These are phyloP conservation scores for Moniliella sp. DNA, from an alignment of 1,284 basidiomycete species.

Conservation along the genomic window DNA sequence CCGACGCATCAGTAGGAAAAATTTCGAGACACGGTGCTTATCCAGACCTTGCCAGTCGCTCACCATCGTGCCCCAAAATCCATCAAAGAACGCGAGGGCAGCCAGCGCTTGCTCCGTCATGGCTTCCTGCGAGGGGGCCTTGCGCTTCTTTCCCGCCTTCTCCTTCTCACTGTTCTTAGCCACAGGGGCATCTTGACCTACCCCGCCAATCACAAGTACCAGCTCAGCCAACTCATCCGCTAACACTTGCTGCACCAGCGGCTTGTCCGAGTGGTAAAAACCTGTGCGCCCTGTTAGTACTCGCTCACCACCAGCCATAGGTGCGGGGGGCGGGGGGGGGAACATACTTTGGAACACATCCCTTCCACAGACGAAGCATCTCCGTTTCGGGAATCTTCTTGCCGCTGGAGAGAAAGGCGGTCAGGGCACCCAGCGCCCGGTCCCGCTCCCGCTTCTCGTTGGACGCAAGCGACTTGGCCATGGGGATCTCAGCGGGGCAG, in stretches of 20 bases:
- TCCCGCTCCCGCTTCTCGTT: too few species aligned
- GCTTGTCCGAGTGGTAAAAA: slow-evolving; percentile 99
- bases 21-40: slow-evolving; percentile 48
- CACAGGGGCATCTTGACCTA: slow-evolving; percentile 2
- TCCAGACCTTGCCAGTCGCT: slow-evolving; percentile 84
- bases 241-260: slow-evolving; percentile 75
- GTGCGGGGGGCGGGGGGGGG: too few species aligned
- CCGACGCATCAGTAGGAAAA: background rate
- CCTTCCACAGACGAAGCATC: slow-evolving; percentile 80
- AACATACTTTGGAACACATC: too few species aligned
- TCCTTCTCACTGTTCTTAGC: slow-evolving; percentile 1
- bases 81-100: slow-evolving; percentile 53
- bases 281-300: too few species aligned
- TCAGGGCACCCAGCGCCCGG: background rate
- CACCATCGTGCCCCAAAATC: slow-evolving; percentile 72
- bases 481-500: too few species aligned
- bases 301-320: too few species aligned
- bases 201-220: slow-evolving; percentile 13
- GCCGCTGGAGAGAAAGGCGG: background rate
- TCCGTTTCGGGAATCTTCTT: slow-evolving; percentile 45
- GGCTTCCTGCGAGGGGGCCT: background rate
- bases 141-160: background rate
- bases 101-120: slow-evolving; percentile 26
- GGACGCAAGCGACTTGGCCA: too few species aligned
- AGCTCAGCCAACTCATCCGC: slow-evolving; percentile 66